Evolutionary conservation across 1,284 basidiomycete genomes (phyloP), one percentile per base, ranked within the genome.

Genomic region (Irpex sp.): DNA sequence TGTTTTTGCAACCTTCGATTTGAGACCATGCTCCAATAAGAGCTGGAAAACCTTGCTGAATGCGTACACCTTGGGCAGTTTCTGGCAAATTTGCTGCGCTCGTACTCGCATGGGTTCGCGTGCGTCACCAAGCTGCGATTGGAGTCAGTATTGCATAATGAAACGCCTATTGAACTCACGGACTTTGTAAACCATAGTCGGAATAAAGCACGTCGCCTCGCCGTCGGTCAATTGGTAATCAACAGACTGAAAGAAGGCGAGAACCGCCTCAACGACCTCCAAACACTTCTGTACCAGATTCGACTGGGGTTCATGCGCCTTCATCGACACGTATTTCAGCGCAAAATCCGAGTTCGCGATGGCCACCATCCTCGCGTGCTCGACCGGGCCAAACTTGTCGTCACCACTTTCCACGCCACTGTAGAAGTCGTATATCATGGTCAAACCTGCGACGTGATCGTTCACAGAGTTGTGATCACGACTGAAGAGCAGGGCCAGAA

Each of bases 381-480:
- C 84, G 6, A 79, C 74, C 5, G 78, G 69, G 1, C 81, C 86
- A 60, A 82, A 86, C 61, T 77, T 79, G 57, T 89, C 86, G 52
- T 91, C 86, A 11, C 85, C 86, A 54, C 82, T 80, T 59, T 82
- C 76, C 40, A 84, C 81, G 64, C 78, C 77, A 64, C 82, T 77
- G 78, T 91, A 94, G 73, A 95, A 89, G 36, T 96, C 91, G 66
- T 88, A 82, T 54, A 97, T 81, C 59, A 82, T 81, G 1, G 83
- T 81, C 59, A 99, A 78, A 0, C 92, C 97, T 26, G 84, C 81
- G 64, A 98, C 85, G 71, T 92, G 91, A 73, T 99, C 97, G 71
- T 96, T 96, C 68, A 99, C 91, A 1, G 96, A 94, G 68, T 92
- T 93, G 75, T 99, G 97, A 72, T 98, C 97, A 68, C 93, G 94